Percentiles rank a stretch among this genome's conserved stretches.
Evolutionary conservation across 805 yeast species (phyloP).

Genomic region (Candida alai): DNA sequence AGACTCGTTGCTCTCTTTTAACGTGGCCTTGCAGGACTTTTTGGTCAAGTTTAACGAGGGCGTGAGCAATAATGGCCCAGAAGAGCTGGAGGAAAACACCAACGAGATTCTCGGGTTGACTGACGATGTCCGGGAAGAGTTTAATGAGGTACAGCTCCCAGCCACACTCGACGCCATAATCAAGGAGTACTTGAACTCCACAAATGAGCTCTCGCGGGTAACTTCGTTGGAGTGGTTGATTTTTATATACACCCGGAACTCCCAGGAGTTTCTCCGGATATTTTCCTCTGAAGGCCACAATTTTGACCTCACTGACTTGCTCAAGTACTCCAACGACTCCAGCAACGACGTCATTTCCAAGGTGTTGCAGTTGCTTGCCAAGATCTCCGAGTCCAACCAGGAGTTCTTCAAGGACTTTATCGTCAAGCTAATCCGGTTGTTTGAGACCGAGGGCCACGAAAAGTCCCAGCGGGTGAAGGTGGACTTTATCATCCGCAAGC

Average conservation of each 20-base stretch:
- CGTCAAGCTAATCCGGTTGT: constrained; percentile 62
- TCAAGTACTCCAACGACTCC: constrained; percentile 66
- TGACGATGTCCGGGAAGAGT: constrained; percentile 37
- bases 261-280: constrained; percentile 26
- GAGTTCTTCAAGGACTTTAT: constrained; percentile 73
- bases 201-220: constrained; percentile 72
- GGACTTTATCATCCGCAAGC: constrained; percentile 79
- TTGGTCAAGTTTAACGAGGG: constrained; percentile 23
- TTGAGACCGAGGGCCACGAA: constrained; percentile 61
- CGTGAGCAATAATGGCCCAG: constrained; percentile 8
- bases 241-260: constrained; percentile 68
- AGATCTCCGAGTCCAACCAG: constrained; percentile 72
- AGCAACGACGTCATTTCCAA: constrained; percentile 75
- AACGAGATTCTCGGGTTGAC: constrained; percentile 43
- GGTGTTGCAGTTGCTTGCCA: constrained; percentile 68
- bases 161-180: constrained; percentile 69
- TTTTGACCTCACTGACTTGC: constrained; percentile 65
- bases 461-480: constrained; percentile 34
- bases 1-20: constrained; percentile 33
- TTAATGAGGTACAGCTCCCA: constrained; percentile 34
- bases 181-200: constrained; percentile 45
- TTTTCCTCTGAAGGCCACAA: constrained; percentile 11
- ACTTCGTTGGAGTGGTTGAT: constrained; percentile 89
- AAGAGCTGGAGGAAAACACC: constrained; percentile 10
- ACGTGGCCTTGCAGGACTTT: constrained; percentile 29